Evolutionary conservation across 176 grass and related monocot genomes (phyloP).

Genomic region (Aechmea fasciata): DNA sequence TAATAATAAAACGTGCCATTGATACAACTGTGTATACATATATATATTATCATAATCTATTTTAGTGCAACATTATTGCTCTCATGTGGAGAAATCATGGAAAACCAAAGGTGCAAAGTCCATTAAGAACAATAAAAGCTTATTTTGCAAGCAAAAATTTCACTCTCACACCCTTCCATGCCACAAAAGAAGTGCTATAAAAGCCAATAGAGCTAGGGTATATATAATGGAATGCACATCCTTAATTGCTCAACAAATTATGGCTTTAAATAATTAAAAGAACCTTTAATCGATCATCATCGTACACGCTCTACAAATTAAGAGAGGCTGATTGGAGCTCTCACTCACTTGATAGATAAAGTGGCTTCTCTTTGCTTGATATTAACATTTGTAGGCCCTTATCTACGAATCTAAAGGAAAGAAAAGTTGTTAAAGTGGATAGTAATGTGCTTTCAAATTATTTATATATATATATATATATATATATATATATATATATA

Average conservation of each 20-base stretch:
- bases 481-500: too few species aligned
- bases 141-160: not conserved
- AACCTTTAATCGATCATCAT: constrained; percentile 17
- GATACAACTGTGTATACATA: not conserved
- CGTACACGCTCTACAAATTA: constrained; percentile 1
- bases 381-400: constrained; percentile 10
- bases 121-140: not conserved
- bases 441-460: not conserved
- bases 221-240: constrained; percentile 20
- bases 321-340: constrained; percentile 5
- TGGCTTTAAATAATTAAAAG: not conserved
- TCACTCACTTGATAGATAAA: not conserved
- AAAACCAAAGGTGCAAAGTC: not conserved
- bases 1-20: not conserved
- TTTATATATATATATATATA: not conserved
- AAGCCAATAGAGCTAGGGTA: constrained; percentile 23
- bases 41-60: not conserved
- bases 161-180: not conserved
- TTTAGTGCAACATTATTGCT: not conserved
- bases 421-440: constrained; percentile 9
- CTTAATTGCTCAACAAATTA: constrained; percentile 23
- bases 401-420: constrained; percentile 16
- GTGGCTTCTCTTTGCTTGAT: not conserved
- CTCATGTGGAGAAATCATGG: not conserved
- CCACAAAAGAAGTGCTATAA: constrained; percentile 20